Evolutionary conservation across 257 asterid species (phyloP).

Genomic region (Ocimum tenuiflorum): DNA sequence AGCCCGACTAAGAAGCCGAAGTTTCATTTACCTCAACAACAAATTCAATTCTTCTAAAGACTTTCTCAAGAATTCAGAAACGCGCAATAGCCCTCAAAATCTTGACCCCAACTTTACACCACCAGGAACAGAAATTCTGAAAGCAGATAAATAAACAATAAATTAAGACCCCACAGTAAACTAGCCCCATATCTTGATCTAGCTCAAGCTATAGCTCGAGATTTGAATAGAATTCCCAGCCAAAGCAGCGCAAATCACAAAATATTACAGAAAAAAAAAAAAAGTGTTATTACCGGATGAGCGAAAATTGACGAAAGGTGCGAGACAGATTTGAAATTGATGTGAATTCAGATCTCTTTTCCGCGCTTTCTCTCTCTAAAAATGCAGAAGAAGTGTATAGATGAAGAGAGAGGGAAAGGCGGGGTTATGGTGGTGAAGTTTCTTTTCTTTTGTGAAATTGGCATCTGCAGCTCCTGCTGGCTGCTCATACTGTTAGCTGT

Average conservation of each 20-base stretch:
- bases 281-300: conserved; percentile 18
- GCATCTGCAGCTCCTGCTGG: conserved; percentile 29
- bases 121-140: conserved; percentile 22
- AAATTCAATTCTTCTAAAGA: conserved; percentile 15
- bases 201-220: conserved; percentile 16
- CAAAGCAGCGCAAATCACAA: conserved; percentile 6
- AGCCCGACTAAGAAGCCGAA: conserved; percentile 1
- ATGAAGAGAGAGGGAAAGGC: conserved; percentile 13
- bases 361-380: conserved; percentile 24
- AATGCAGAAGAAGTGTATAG: conserved; percentile 5
- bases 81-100: conserved; percentile 14
- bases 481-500: conserved; percentile 39
- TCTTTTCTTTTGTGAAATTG: conserved; percentile 20
- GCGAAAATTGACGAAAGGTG: not conserved
- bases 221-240: not conserved
- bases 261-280: not conserved
- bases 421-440: not conserved
- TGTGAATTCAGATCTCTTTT: conserved; percentile 31
- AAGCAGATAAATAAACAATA: not conserved
- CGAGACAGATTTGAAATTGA: conserved; percentile 6
- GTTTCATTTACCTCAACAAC: conserved; percentile 5
- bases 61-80: conserved; percentile 14
- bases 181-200: conserved; percentile 18
- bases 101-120: conserved; percentile 23
- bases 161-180: not conserved